A percentile compares a stretch with the other conserved stretches of the same genome.
Evolutionary conservation across 305 asterid species (phyloP).

Genomic region (Euphrasia arctica): DNA sequence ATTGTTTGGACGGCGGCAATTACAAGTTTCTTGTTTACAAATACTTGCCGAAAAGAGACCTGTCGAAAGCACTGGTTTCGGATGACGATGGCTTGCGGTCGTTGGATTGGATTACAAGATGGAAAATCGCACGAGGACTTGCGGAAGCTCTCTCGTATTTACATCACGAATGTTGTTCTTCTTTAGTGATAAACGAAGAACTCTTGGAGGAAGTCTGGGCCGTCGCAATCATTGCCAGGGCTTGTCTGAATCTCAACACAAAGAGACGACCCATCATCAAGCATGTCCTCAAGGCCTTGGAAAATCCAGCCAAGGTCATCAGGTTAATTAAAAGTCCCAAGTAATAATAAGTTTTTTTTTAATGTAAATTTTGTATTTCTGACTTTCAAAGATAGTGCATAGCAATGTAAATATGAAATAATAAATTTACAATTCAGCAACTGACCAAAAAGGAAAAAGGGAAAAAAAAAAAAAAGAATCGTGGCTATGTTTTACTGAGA

Average conservation of each 20-base stretch:
- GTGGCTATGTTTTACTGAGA: slow-evolving; percentile 3
- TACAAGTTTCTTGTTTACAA: background rate
- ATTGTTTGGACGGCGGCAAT: background rate
- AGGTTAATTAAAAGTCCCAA: too few relatives aligned
- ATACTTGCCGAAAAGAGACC: background rate
- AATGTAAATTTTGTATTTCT: background rate
- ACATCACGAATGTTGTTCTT: slow-evolving; percentile 20
- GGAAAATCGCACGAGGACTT: too few relatives aligned
- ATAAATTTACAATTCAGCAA: slow-evolving; percentile 33
- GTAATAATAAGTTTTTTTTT: too few relatives aligned
- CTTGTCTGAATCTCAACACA: slow-evolving; percentile 91
- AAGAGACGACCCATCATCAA: slow-evolving; percentile 76
- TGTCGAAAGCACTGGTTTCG: background rate
- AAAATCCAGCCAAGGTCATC: slow-evolving; percentile 42
- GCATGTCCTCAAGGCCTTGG: slow-evolving; percentile 78
- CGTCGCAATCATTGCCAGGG: slow-evolving; percentile 80
- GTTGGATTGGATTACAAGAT: too few relatives aligned
- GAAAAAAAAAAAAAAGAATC: slow-evolving; percentile 21
- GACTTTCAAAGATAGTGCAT: background rate
- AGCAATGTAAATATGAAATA: background rate
- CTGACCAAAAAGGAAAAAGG: slow-evolving; percentile 8
- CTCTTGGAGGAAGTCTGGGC: slow-evolving; percentile 98
- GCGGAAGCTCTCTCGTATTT: too few relatives aligned
- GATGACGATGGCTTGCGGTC: background rate
- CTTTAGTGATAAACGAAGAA: slow-evolving; percentile 76